phyloP scores from a whole-genome alignment of 108 stramenopile species.

The Bacterosira constricta region DNA sequence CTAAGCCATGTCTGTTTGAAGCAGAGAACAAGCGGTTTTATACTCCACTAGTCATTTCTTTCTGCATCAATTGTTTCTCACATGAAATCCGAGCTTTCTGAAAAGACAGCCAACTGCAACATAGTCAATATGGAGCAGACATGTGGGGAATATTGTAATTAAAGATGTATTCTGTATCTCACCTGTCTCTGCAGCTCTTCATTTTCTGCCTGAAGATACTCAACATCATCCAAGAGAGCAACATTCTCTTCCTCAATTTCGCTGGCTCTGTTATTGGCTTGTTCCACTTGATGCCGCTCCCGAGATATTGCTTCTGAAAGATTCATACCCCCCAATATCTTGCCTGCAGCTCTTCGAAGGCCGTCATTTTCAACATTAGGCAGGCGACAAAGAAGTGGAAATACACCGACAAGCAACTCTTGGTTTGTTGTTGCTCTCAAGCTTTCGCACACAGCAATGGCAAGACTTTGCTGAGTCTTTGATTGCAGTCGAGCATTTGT shows the following conservation, averaged over 20 bases:
- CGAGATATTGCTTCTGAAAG: conserved; percentile 52
- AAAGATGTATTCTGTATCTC: not conserved
- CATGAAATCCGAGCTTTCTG: conserved; percentile 25
- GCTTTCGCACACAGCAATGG: conserved; percentile 56
- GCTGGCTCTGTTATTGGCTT: conserved; percentile 35
- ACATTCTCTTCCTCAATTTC: conserved; percentile 61
- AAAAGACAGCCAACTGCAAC: conserved; percentile 29
- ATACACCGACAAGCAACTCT: conserved; percentile 52
- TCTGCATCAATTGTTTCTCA: no score
- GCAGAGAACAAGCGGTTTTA: no score
- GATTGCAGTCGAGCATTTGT: conserved; percentile 17
- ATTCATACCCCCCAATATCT: conserved; percentile 50
- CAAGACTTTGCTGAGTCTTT: conserved; percentile 53
- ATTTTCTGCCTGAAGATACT: conserved; percentile 47
- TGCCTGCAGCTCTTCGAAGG: conserved; percentile 59
- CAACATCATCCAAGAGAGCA: conserved; percentile 56
- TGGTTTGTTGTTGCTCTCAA: conserved; percentile 41
- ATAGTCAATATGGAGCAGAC: not conserved
- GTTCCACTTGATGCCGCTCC: conserved; percentile 51
- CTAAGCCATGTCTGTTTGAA: no score
- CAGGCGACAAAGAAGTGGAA: conserved; percentile 64
- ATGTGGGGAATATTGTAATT: not conserved
- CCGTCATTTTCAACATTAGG: conserved; percentile 51
- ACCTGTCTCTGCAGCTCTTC: conserved; percentile 39
- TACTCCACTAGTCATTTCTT: no score